Conservation (phyloP, 805 yeast genomes). For the Kuraishia floccosa region DNA sequence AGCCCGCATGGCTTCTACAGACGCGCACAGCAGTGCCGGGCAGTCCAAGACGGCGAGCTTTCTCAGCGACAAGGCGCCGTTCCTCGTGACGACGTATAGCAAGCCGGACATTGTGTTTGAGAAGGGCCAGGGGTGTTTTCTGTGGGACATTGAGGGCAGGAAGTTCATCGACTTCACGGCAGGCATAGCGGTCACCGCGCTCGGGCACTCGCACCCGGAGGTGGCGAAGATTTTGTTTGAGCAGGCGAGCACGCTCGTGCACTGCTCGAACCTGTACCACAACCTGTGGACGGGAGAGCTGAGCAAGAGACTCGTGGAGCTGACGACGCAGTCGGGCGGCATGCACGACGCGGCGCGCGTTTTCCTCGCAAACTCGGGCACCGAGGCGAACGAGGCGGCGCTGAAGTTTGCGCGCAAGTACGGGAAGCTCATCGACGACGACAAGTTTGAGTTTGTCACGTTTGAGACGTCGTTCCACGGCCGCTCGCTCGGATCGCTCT, state of each 20-base stretch:
- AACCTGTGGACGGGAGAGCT: constrained; percentile 78
- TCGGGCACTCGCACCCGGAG: constrained; percentile 79
- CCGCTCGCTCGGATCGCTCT: constrained; percentile 84
- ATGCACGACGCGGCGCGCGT: constrained; percentile 74
- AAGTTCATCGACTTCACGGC: constrained; percentile 86
- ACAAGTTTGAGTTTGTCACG: constrained; percentile 72
- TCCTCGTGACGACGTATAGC: constrained; percentile 67
- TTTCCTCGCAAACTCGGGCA: constrained; percentile 47
- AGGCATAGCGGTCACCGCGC: constrained; percentile 93
- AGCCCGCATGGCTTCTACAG: background rate
- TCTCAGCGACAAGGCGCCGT: constrained; percentile 36
- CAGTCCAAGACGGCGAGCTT: constrained; percentile 9
- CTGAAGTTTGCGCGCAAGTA: constrained; percentile 63
- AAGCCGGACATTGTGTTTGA: constrained; percentile 69
- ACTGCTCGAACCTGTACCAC: constrained; percentile 77
- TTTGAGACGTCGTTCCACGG: constrained; percentile 92
- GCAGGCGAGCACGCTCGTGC: constrained; percentile 67
- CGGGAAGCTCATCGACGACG: constrained; percentile 44
- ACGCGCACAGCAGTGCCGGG: background rate
- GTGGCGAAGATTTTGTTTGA: constrained; percentile 60
- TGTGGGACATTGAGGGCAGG: constrained; percentile 72
- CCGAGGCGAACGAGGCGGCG: constrained; percentile 51
- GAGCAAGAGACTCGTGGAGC: constrained; percentile 56
- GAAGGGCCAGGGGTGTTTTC: constrained; percentile 69
- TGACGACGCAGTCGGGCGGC: constrained; percentile 65